Conservation (phyloP, 1,284 basidiomycete genomes). For the Cutaneotrichosporon cutaneum region DNA sequence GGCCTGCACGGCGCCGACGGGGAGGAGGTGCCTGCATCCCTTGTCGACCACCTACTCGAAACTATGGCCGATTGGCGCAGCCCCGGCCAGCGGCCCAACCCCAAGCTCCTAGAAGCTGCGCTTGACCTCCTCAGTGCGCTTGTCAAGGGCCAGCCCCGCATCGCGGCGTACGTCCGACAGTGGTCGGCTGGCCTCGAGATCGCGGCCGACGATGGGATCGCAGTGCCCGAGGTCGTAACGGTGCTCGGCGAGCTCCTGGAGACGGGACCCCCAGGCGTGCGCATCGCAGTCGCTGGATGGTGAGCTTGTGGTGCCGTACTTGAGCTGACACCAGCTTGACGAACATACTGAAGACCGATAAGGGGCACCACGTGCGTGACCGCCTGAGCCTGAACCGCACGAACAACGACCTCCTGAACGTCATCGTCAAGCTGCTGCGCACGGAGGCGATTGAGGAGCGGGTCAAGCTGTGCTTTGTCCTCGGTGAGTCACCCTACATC, state of each 20-base stretch:
- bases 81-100: slow-evolving; percentile 42
- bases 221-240: slow-evolving; percentile 22
- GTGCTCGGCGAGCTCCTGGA: slow-evolving; percentile 37
- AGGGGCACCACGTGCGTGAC: slow-evolving; percentile 22
- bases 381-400: slow-evolving; percentile 21
- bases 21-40: slow-evolving; percentile 22
- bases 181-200: slow-evolving; percentile 24
- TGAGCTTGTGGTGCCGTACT: slow-evolving; percentile 20
- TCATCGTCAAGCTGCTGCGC: slow-evolving; percentile 35
- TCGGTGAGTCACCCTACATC: slow-evolving; percentile 56
- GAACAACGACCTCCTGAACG: slow-evolving; percentile 30
- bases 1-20: slow-evolving; percentile 4
- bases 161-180: slow-evolving; percentile 28
- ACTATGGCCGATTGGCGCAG: slow-evolving; percentile 30
- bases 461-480: slow-evolving; percentile 62
- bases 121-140: slow-evolving; percentile 68
- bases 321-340: slow-evolving; percentile 33
- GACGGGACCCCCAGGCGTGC: slow-evolving; percentile 36
- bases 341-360: slow-evolving; percentile 44
- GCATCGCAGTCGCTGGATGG: slow-evolving; percentile 48
- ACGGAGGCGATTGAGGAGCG: slow-evolving; percentile 40
- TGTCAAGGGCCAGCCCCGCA: slow-evolving; percentile 62
- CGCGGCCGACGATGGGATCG: slow-evolving; percentile 10
- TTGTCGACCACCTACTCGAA: slow-evolving; percentile 36
- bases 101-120: slow-evolving; percentile 67